These are phyloP conservation scores for Globisporangium spinosum DNA, from an alignment of 352 stramenopile species.

Conservation along the genomic window DNA sequence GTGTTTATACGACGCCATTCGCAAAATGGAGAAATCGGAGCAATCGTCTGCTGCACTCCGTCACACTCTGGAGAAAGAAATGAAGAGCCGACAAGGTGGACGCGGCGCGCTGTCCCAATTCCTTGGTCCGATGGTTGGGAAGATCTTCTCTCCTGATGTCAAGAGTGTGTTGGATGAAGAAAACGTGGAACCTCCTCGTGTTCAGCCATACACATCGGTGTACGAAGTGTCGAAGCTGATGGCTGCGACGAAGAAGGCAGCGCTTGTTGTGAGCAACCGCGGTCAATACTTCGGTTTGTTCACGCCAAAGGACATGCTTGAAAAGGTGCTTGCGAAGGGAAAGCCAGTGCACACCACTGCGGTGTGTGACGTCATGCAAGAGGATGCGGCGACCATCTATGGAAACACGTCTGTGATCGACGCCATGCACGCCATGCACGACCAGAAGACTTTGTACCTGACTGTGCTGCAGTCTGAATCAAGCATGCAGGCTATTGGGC, in stretches of 20 bases:
- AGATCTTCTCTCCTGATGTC: slow-evolving; percentile 86
- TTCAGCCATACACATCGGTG: slow-evolving; percentile 89
- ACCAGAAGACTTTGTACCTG: slow-evolving; percentile 85
- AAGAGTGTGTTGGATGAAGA: slow-evolving; percentile 84
- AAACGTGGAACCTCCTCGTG: slow-evolving; percentile 62
- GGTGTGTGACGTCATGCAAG: slow-evolving; percentile 90
- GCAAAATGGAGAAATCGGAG: slow-evolving; percentile 94
- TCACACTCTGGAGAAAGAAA: slow-evolving; percentile 76
- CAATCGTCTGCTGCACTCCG: slow-evolving; percentile 68
- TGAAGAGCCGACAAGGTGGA: slow-evolving; percentile 46
- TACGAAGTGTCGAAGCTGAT: slow-evolving; percentile 93
- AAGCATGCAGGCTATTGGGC: slow-evolving; percentile 60
- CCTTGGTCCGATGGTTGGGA: slow-evolving; percentile 82
- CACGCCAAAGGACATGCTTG: slow-evolving; percentile 97
- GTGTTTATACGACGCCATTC: slow-evolving; percentile 98
- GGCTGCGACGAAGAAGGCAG: slow-evolving; percentile 92
- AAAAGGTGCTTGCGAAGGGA: slow-evolving; percentile 91
- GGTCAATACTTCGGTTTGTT: slow-evolving; percentile 94
- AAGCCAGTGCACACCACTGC: slow-evolving; percentile 90
- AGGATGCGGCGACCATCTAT: slow-evolving; percentile 71
- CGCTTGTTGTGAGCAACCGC: slow-evolving; percentile 92
- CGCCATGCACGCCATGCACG: slow-evolving; percentile 87
- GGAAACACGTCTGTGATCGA: slow-evolving; percentile 72
- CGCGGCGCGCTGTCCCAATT: slow-evolving; percentile 49
- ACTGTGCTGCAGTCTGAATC: slow-evolving; percentile 73